Percentiles rank a stretch among this genome's conserved stretches.
Evolutionary conservation across 441 rosid genomes (phyloP).

Genomic region (Daphne laureola): DNA sequence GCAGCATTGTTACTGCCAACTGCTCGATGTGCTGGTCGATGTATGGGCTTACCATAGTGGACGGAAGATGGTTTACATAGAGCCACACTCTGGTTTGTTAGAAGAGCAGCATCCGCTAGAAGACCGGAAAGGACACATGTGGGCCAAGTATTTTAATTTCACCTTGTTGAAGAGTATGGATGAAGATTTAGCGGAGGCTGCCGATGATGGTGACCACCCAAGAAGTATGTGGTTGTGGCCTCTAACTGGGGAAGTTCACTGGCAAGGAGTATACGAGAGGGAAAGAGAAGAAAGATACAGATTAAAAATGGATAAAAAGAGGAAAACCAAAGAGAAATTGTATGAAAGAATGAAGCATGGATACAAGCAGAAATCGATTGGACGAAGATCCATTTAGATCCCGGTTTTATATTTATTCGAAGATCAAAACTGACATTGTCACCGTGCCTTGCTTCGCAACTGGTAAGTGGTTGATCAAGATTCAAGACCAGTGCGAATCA

Average conservation of each 20-base stretch:
- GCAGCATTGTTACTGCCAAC: constrained; percentile 86
- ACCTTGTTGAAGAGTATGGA: constrained; percentile 87
- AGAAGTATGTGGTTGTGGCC: constrained; percentile 93
- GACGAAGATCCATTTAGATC: constrained; percentile 19
- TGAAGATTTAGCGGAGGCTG: constrained; percentile 98
- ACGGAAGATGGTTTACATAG: constrained; percentile 79
- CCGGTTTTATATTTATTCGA: no score
- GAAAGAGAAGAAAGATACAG: constrained; percentile 93
- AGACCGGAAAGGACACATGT: constrained; percentile 52
- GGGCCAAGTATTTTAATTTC: constrained; percentile 78
- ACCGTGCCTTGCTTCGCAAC: constrained; percentile 2
- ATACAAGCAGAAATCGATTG: constrained; percentile 79
- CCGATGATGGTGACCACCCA: constrained; percentile 78
- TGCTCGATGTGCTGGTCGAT: constrained; percentile 74
- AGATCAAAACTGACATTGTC: constrained; percentile 1
- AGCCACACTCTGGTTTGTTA: constrained; percentile 59
- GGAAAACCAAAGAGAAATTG: constrained; percentile 74
- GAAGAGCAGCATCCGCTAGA: constrained; percentile 73
- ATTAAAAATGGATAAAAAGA: constrained; percentile 93
- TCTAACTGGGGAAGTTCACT: constrained; percentile 87
- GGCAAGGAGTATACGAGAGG: constrained; percentile 96
- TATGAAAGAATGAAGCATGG: constrained; percentile 62
- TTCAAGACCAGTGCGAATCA: constrained; percentile 1
- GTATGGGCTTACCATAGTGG: constrained; percentile 98
- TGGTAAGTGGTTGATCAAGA: constrained; percentile 2